Evolutionary conservation across 2,329 filamentous ascomycete genomes (phyloP), one percentile per base, ranked within the genome.

Genomic region (Phyllosticta citriasiana): DNA sequence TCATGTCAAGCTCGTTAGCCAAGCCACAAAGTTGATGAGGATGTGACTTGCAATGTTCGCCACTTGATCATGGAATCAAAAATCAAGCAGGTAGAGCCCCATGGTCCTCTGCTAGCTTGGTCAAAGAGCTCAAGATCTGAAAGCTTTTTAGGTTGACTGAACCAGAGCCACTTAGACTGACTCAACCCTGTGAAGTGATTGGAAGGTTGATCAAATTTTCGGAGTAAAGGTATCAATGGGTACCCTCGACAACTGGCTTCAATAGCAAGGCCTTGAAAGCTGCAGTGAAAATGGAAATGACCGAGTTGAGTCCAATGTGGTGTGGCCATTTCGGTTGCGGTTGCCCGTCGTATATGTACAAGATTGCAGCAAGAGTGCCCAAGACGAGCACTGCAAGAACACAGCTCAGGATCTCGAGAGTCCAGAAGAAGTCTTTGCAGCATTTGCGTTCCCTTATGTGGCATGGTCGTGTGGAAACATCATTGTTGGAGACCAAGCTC

Each of bases 121-220:
- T 60, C 57, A 35, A 55, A 60, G 6, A 52, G 30, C 22, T 60
- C 57, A 25, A 60, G 52, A 19, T 60, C 57, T 24, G 47, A 54
- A 5, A 60, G 57, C 14, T 51, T 25, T 9, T 25, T 30, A 9
- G 52, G 16, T 10, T 47, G 33, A 25, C 40, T 50, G 25, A 60
- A 60, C 51, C 53, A 55, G 22, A 54, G 53, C 57, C 57, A 60
- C 54, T 60, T 60, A 14, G 55, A 35, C 33, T 60, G 57, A 33
- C 57, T 60, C 19, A 60, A 35, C n/a, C 53, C 57, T 55, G 9
- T 25, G 33, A 10, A 16, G 51, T 10, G 30, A 10, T 33, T 10
- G 2, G 30, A 33, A 24, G 8, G n/a, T 12, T 47, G n/a, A 59
- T 22, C 22, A 30, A 10, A 12, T 33, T 6, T 12, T 33, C 9